Percentiles rank a stretch among this genome's conserved stretches.
Evolutionary conservation across 2,329 filamentous ascomycete species (phyloP).

Genomic region (Trichoderma sp.): DNA sequence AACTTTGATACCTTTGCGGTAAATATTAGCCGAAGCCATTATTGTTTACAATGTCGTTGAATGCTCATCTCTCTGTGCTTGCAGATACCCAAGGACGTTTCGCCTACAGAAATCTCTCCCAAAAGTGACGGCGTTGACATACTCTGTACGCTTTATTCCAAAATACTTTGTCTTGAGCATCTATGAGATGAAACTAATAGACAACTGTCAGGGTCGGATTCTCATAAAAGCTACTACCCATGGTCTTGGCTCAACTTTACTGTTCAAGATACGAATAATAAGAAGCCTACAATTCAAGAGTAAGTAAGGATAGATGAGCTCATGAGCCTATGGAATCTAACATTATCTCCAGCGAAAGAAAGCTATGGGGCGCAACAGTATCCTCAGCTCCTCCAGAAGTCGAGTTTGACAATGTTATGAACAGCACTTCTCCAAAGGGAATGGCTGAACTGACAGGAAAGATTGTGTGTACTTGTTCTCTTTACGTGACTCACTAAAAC

Average conservation of each 20-base stretch:
- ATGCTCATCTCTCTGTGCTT: background rate
- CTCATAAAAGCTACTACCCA: slow-evolving; percentile 66
- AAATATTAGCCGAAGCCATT: background rate
- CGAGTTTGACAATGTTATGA: slow-evolving; percentile 60
- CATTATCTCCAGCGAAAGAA: background rate
- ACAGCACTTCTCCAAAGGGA: slow-evolving; percentile 42
- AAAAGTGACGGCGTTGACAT: slow-evolving; percentile 34
- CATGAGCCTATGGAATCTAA: background rate
- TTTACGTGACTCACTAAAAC: background rate
- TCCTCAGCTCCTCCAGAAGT: slow-evolving; percentile 55
- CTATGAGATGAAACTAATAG: background rate
- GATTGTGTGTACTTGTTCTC: slow-evolving; percentile 50
- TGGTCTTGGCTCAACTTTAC: slow-evolving; percentile 48
- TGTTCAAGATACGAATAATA: slow-evolving; percentile 35
- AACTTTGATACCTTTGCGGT: slow-evolving; percentile 44
- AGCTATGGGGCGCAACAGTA: slow-evolving; percentile 33
- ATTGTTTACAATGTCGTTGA: background rate
- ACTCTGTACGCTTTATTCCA: slow-evolving; percentile 31
- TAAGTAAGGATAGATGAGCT: background rate
- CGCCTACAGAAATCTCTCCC: slow-evolving; percentile 29
- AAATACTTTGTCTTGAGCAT: background rate
- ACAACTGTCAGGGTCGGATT: slow-evolving; percentile 59
- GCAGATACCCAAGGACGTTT: slow-evolving; percentile 36
- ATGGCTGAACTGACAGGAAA: slow-evolving; percentile 62
- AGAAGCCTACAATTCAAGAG: slow-evolving; percentile 25